A percentile compares a stretch with the other conserved stretches of the same genome.
Evolutionary conservation across 305 asterid genomes (phyloP).

Genomic region (Solanum aculeatissimum): DNA sequence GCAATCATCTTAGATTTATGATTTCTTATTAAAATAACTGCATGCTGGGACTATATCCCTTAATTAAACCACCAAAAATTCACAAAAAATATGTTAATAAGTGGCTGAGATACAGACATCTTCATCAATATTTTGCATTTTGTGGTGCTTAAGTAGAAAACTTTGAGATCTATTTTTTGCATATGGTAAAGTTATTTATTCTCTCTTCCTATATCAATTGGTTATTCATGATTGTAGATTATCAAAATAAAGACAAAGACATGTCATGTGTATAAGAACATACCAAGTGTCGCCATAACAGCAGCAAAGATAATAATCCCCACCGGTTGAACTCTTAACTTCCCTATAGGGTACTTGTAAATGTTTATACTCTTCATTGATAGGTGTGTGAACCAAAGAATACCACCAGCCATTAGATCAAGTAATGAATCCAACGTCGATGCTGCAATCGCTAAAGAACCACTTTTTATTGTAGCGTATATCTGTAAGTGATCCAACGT

Average conservation of each 20-base stretch:
- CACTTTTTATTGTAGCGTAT: conserved; percentile 57
- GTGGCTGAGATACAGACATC: background rate
- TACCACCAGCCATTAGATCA: conserved; percentile 81
- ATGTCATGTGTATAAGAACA: background rate
- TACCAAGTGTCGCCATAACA: conserved; percentile 83
- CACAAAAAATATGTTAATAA: background rate
- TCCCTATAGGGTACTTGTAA: conserved; percentile 78
- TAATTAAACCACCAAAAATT: background rate
- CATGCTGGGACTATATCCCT: background rate
- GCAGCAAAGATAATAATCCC: conserved; percentile 82
- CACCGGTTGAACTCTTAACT: conserved; percentile 69
- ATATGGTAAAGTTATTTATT: background rate
- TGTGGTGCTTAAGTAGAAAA: background rate
- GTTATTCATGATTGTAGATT: background rate
- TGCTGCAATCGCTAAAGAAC: conserved; percentile 78
- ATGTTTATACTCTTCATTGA: conserved; percentile 75
- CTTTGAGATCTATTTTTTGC: background rate
- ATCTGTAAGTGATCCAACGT: conserved; percentile 21
- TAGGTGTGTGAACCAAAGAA: conserved; percentile 66
- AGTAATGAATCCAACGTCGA: conserved; percentile 74
- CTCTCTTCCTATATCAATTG: background rate
- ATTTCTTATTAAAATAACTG: background rate
- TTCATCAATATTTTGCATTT: background rate
- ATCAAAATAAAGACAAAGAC: background rate
- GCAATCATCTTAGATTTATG: background rate